These are phyloP conservation scores for Nakaseomyces uthaithaninus DNA, from an alignment of 1,139 yeast species.

Conservation along the genomic window DNA sequence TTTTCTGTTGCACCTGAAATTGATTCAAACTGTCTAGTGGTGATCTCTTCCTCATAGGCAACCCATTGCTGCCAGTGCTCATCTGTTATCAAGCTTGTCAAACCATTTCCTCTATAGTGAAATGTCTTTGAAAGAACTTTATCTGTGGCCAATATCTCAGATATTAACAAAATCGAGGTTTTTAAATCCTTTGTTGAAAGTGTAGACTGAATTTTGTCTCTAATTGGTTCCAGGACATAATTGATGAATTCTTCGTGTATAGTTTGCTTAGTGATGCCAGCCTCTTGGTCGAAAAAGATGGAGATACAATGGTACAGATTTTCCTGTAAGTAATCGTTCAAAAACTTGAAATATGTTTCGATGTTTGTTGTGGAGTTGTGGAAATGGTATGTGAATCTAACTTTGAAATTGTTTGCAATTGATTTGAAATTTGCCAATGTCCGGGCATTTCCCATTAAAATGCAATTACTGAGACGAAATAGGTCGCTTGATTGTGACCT, in stretches of 20 bases:
- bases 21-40: constrained; percentile 49
- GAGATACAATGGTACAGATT: constrained; percentile 29
- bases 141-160: constrained; percentile 31
- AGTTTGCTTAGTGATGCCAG: constrained; percentile 21
- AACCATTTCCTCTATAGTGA: constrained; percentile 28
- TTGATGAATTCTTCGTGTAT: constrained; percentile 32
- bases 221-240: constrained; percentile 30
- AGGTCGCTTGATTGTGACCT: constrained; percentile 25
- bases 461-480: constrained; percentile 35
- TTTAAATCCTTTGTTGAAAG: constrained; percentile 24
- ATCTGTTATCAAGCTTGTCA: constrained; percentile 24
- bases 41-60: constrained; percentile 50
- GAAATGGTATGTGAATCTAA: constrained; percentile 71
- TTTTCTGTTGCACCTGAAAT: constrained; percentile 43
- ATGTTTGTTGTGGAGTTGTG: constrained; percentile 35
- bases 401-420: constrained; percentile 47
- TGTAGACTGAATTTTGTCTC: constrained; percentile 29
- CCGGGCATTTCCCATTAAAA: constrained; percentile 18
- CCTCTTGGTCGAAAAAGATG: constrained; percentile 22
- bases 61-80: constrained; percentile 54
- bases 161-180: constrained; percentile 23
- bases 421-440: constrained; percentile 51
- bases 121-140: constrained; percentile 22
- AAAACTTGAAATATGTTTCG: constrained; percentile 48
- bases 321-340: constrained; percentile 36